Conservation (phyloP, 2,329 filamentous ascomycete genomes). For the Lithohypha guttulata region DNA sequence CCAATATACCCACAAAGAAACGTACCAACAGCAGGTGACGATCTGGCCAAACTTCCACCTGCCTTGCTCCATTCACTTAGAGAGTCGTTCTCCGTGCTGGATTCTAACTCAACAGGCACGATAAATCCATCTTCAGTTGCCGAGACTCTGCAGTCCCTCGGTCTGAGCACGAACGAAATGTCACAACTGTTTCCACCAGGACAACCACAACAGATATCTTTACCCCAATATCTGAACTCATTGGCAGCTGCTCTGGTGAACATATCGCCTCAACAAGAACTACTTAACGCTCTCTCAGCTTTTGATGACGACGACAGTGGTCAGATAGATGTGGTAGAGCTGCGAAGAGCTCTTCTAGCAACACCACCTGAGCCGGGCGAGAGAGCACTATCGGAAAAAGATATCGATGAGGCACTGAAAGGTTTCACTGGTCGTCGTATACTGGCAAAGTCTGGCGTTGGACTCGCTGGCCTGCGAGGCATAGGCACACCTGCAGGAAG, state of each 20-base stretch:
- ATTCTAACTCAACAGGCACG: slow-evolving; percentile 74
- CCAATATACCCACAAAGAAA: slow-evolving; percentile 1
- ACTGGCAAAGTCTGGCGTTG: slow-evolving; percentile 51
- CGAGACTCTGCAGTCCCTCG: slow-evolving; percentile 60
- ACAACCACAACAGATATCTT: slow-evolving; percentile 60
- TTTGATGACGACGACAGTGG: slow-evolving; percentile 95
- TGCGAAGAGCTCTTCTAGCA: slow-evolving; percentile 71
- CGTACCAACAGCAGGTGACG: slow-evolving; percentile 20
- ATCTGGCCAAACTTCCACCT: slow-evolving; percentile 51
- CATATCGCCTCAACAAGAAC: slow-evolving; percentile 66
- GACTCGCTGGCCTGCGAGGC: slow-evolving; percentile 18
- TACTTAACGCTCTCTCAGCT: slow-evolving; percentile 81
- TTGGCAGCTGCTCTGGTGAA: slow-evolving; percentile 63
- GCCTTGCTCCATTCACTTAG: slow-evolving; percentile 77
- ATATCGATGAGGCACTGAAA: slow-evolving; percentile 77
- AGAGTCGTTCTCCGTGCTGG: slow-evolving; percentile 87
- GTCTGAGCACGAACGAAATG: slow-evolving; percentile 67
- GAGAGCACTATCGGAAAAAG: slow-evolving; percentile 52
- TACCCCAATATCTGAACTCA: slow-evolving; percentile 76
- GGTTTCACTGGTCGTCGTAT: slow-evolving; percentile 77
- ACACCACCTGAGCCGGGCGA: slow-evolving; percentile 67
- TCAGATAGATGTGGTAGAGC: slow-evolving; percentile 72
- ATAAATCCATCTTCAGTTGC: slow-evolving; percentile 74
- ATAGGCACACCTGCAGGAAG: slow-evolving; percentile 29
- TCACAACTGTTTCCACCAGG: slow-evolving; percentile 71